Base-by-base conservation (phyloP, 331 rosid species). In the Cydonia oblonga region DNA sequence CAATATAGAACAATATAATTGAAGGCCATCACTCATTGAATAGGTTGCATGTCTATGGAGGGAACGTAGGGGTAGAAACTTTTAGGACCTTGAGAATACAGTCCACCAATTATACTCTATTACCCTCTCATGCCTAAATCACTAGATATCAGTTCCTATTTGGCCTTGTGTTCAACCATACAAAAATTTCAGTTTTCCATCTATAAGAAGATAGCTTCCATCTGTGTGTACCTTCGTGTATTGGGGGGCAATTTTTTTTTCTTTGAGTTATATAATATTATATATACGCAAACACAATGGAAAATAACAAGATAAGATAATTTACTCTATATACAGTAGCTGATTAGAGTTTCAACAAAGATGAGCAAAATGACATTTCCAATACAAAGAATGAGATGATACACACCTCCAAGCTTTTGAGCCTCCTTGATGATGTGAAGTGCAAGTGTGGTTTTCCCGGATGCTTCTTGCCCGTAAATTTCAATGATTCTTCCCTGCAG, bases 371-470 rank as follows among this genome's bases (percentile, higher is more conserved):
- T 32, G 14, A 26, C 33, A 72, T 26, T 28, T 71, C 9, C 28
- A 2, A 60, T 61, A 8, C 22, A 66, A 46, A 8, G 57, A 64
- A 5, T 52, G 13, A 60, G 24, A 68, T 59, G 6, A 29, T 35
- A 70, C 33, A 56, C 29, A 90, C 97, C 98, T 87, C 97, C 93
- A 76, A 83, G 88, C 86, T 86, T 93, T 79, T 93, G 98, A 76
- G 98, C 96, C 77, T 93, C 97, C 87, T 87, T 90, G 77, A 90
- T 77, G 57, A 90, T 80, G 77, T 90, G 98, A 78, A 93, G 97
- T 18, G 97, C 98, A 69, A 93, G 91, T 5, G 97, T 87, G 63
- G 96, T 89, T 81, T 90, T 93, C 72, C 98, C 98, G 38, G 90
- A 91, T 68, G 96, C 97, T 81, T 93, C 96, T 74, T 62, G 84